Evolutionary conservation across 768 basidiomycete genomes (phyloP), one percentile per base, ranked within the genome.

Genomic region (Coprinopsis sp.): DNA sequence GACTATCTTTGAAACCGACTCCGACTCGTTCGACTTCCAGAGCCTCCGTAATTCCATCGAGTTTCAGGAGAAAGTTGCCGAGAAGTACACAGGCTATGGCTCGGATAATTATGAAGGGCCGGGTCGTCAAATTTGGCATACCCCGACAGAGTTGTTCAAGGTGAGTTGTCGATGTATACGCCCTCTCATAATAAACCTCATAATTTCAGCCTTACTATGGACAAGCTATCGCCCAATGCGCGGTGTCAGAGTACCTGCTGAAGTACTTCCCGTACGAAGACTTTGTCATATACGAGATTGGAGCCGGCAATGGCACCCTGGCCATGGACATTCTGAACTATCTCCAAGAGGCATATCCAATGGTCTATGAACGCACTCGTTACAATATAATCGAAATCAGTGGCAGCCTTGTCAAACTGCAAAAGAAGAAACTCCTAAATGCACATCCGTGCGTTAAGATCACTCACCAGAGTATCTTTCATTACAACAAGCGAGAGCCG

Each of bases 321-420:
- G 94, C 95, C 24, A 68, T 79, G 64, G 86, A 97, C 61, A 82
- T 96, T 43, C 82, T 99, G 47, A 76, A 90, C 61, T 89, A 81
- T 57, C 65, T 99, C 24, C 79, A 74, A 18, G 74, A 79, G 37
- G 70, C 81, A 33, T 82, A 94, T 58, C 92, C 92, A 0, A 91
- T 93, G 30, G 91, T 98, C 3, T 98, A 93, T 62, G 90, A 91
- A 48, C 79, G 91, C 16, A 96, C 93, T 14, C 78, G 79, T 13
- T 99, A 99, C 67, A 81, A 86, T 51, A 95, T 97, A 59, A 87
- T 98, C 54, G 96, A 99, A 68, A 98, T 98, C 54, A 91, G 88
- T 58, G 76, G 71, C 21, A 84, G 82, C 44, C 70, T 99, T 18
- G 86, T 86, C 7, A 69, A 77, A 44, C 59, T 83, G 33, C 96